phyloP scores from a whole-genome alignment of 176 grass and related monocot genomes.

The Canna indica region DNA sequence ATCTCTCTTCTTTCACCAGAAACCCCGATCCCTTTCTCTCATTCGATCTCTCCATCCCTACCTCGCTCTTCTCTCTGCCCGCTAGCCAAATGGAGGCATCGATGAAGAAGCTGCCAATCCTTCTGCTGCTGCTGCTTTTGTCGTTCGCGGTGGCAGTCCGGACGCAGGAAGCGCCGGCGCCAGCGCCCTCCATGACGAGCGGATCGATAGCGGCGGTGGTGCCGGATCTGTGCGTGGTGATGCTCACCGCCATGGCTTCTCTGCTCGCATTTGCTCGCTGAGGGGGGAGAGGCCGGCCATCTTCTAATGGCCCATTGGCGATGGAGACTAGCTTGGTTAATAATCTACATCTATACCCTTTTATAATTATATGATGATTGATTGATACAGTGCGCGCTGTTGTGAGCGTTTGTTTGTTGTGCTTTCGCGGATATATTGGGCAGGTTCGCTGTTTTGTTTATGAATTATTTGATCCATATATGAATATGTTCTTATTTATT shows the following conservation, averaged over 20 bases:
- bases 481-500: no score
- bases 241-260: neutral
- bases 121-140: slow-evolving; percentile 4
- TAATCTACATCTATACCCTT: no score
- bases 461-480: no score
- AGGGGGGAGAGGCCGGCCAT: neutral
- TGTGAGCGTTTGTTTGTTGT: no score
- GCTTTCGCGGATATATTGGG: no score
- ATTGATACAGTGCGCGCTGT: no score
- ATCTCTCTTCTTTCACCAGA: slow-evolving; percentile 2
- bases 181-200: slow-evolving; percentile 2
- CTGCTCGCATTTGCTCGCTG: neutral
- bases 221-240: neutral
- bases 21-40: neutral
- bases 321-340: no score
- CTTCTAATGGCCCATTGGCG: neutral
- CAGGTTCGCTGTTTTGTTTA: no score
- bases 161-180: neutral
- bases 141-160: neutral
- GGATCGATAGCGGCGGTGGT: neutral
- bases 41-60: neutral
- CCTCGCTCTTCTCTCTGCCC: neutral
- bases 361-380: no score
- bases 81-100: neutral
- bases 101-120: neutral